Conservation (phyloP, 352 stramenopile genomes). For the Globisporangium cylindrosporum region DNA sequence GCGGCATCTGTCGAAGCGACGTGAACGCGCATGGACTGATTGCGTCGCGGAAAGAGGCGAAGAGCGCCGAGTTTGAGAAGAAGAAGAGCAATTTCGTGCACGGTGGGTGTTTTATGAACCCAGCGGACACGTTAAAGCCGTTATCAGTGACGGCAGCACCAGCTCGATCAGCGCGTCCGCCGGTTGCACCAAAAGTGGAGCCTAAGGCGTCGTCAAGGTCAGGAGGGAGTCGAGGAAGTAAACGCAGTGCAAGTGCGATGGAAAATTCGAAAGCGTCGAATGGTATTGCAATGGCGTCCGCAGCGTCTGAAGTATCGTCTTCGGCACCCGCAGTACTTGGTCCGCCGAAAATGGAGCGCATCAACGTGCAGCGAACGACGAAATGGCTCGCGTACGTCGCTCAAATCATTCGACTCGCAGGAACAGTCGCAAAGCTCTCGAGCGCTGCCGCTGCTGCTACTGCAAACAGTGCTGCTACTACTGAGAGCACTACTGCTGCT, state of each 20-base stretch:
- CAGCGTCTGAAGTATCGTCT: neutral
- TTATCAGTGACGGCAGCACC: slow-evolving; percentile 4
- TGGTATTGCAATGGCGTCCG: neutral
- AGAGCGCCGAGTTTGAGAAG: slow-evolving; percentile 48
- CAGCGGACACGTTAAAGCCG: slow-evolving; percentile 14
- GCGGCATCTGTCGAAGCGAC: slow-evolving; percentile 44
- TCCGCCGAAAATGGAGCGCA: slow-evolving; percentile 74
- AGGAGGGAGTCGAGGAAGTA: slow-evolving; percentile 3
- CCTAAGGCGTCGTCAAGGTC: slow-evolving; percentile 8
- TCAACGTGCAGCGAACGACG: slow-evolving; percentile 75
- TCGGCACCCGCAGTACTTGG: slow-evolving; percentile 25
- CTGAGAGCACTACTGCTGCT: neutral
- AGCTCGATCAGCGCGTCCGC: neutral
- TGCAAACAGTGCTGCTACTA: neutral
- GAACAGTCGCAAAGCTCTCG: slow-evolving; percentile 19
- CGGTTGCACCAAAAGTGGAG: slow-evolving; percentile 5
- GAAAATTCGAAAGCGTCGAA: neutral
- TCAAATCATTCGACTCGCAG: slow-evolving; percentile 63
- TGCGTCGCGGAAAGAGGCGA: slow-evolving; percentile 47
- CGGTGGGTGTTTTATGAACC: slow-evolving; percentile 62
- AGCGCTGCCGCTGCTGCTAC: neutral
- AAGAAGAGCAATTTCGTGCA: slow-evolving; percentile 60
- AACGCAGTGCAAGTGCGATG: slow-evolving; percentile 1
- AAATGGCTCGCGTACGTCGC: slow-evolving; percentile 64
- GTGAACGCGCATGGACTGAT: slow-evolving; percentile 59